These are phyloP conservation scores for Lentinula raphanica DNA, from an alignment of 768 basidiomycete species.

Conservation along the genomic window DNA sequence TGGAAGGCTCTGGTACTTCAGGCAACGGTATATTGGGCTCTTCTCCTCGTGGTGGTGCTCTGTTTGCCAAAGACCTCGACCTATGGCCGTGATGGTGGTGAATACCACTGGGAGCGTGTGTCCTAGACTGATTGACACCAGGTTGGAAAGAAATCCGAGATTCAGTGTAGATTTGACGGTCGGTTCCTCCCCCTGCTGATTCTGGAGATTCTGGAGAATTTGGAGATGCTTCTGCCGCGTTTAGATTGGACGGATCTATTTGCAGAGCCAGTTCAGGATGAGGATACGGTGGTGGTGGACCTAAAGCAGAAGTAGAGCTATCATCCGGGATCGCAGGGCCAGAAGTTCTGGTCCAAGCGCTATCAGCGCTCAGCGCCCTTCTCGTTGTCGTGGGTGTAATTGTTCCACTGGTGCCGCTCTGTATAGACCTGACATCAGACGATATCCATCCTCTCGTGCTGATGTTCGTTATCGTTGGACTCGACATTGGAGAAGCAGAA, in stretches of 20 bases:
- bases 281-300: neutral
- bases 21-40: neutral
- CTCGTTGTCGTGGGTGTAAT: neutral
- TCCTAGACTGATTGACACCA: neutral
- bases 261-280: neutral
- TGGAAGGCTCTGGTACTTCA: neutral
- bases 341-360: neutral
- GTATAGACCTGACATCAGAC: neutral
- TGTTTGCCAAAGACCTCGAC: neutral
- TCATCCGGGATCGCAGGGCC: neutral
- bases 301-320: neutral
- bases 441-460: neutral
- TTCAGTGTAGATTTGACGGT: neutral
- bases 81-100: neutral
- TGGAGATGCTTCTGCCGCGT: neutral
- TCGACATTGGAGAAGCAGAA: conserved; percentile 11
- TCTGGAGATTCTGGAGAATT: neutral
- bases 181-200: neutral
- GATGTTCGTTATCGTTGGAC: neutral
- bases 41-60: neutral
- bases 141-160: neutral
- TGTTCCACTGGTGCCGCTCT: neutral
- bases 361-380: conserved; percentile 1
- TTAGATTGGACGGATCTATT: neutral
- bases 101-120: neutral